Conservation (phyloP, 148 eudicot genomes). For the Chenopodium quinoa region DNA sequence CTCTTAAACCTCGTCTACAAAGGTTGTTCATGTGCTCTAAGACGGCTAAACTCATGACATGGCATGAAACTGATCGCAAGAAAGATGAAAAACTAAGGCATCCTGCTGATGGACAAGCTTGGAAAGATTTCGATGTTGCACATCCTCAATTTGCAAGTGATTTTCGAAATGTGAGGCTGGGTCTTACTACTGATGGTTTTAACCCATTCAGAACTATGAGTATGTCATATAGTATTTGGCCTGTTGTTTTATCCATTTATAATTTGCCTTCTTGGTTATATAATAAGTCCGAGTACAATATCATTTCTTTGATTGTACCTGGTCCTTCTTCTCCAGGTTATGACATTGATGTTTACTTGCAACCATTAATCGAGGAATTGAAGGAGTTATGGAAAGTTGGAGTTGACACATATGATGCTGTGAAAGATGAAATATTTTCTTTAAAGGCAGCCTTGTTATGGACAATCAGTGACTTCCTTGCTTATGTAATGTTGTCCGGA, state of each 20-base stretch:
- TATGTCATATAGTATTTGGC: not conserved
- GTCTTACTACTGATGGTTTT: constrained; percentile 29
- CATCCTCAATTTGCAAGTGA: constrained; percentile 23
- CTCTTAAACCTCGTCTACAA: constrained; percentile 13
- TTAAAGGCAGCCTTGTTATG: too few species aligned
- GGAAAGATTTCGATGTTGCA: constrained; percentile 13
- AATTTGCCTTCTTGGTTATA: constrained; percentile 16
- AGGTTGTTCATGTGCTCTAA: constrained; percentile 14
- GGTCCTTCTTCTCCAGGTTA: too few species aligned
- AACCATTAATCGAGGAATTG: too few species aligned
- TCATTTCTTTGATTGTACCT: too few species aligned
- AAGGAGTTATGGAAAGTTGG: too few species aligned
- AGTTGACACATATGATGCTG: too few species aligned
- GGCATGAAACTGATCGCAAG: not conserved
- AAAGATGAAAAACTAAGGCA: constrained; percentile 13
- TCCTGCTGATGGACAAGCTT: constrained; percentile 18
- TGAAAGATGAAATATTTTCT: too few species aligned
- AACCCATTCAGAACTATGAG: constrained; percentile 20
- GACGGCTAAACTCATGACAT: constrained; percentile 4
- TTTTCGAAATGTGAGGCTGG: constrained; percentile 10
- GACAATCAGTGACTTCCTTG: too few species aligned
- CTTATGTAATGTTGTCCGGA: too few species aligned
- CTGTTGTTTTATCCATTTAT: constrained; percentile 6
- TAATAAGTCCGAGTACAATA: not conserved
- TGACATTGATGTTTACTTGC: too few species aligned